Conservation (phyloP, 164 flowering plant species). For the Stephania yunnanensis region DNA sequence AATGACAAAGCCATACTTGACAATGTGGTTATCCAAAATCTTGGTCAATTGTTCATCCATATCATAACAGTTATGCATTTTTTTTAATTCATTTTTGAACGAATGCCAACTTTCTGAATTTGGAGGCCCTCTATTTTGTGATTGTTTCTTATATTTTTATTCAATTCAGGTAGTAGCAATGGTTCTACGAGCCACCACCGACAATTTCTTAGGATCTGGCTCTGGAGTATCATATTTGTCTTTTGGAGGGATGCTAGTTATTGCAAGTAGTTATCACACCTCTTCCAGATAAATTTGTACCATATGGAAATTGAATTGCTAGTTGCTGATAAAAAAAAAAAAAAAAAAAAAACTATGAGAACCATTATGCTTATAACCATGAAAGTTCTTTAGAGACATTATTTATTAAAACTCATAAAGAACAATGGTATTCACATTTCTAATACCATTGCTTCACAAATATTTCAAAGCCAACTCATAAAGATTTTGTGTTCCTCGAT, state of each 20-base stretch:
- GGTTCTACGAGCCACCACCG: constrained; percentile 69
- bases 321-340: background rate
- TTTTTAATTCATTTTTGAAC: background rate
- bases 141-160: constrained; percentile 5
- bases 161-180: constrained; percentile 60
- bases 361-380: background rate
- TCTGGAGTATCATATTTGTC: constrained; percentile 54
- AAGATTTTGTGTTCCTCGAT: no score
- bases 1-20: no score
- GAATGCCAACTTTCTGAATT: background rate
- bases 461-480: no score
- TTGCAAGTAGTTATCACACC: constrained; percentile 44
- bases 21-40: no score
- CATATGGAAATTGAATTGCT: background rate
- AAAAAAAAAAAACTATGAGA: background rate
- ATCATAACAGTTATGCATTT: background rate
- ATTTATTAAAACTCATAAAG: no score
- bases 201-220: constrained; percentile 31
- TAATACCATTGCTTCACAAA: no score
- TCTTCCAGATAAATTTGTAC: background rate
- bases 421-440: no score
- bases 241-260: constrained; percentile 70
- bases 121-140: background rate
- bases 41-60: no score
- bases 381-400: no score